A percentile compares a stretch with the other conserved stretches of the same genome.
phyloP scores from a whole-genome alignment of 176 grass and related monocot species.

The Bothriochloa decipiens region DNA sequence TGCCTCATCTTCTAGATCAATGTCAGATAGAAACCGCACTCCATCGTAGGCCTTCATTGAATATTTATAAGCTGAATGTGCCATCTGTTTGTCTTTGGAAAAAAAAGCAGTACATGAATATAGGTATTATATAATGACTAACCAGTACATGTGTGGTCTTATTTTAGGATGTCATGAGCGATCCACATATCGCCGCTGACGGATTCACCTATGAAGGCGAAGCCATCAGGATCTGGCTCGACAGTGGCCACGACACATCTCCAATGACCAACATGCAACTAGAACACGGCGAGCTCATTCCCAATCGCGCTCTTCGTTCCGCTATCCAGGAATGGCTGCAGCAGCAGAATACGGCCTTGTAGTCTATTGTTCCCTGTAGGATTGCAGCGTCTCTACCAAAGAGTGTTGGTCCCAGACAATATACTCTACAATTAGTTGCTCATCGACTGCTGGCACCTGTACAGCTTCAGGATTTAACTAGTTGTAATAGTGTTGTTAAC shows the following conservation, averaged over 20 bases:
- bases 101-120: background rate
- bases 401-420: background rate
- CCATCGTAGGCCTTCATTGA: too few relatives aligned
- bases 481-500: background rate
- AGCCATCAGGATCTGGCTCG: slow-evolving; percentile 38
- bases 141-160: background rate
- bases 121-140: background rate
- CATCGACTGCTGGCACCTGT: background rate
- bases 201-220: slow-evolving; percentile 51
- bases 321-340: slow-evolving; percentile 50
- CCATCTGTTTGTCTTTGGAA: background rate
- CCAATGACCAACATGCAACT: slow-evolving; percentile 51
- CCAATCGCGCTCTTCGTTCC: slow-evolving; percentile 39
- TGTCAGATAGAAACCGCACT: slow-evolving; percentile 1
- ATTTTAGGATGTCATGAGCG: slow-evolving; percentile 49
- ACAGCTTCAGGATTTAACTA: background rate
- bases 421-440: background rate
- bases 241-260: slow-evolving; percentile 31
- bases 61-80: too few relatives aligned
- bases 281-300: slow-evolving; percentile 36
- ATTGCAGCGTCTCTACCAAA: background rate
- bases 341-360: slow-evolving; percentile 22
- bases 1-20: slow-evolving; percentile 43
- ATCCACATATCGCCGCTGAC: slow-evolving; percentile 52
- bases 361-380: background rate